Base-by-base conservation (phyloP, 2,329 filamentous ascomycete genomes). In the Beauveria bassiana region DNA sequence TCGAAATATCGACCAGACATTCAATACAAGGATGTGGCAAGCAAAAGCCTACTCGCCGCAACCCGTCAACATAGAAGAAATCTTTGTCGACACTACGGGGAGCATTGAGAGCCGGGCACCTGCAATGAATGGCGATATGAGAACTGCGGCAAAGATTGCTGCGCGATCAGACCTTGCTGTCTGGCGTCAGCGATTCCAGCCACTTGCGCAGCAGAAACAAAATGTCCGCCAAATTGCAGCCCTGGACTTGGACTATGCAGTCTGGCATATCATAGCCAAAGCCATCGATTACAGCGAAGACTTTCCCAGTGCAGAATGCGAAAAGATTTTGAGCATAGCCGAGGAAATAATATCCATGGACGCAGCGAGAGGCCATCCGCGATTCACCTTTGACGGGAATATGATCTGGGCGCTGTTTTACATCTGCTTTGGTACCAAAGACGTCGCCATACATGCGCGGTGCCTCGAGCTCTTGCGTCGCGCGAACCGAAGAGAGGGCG, bases 401-500 rank as follows among this genome's bases (percentile, higher is more conserved):
- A 4, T 53, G 5, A 22, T 53, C 5, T 53, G 51, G 34, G 20
- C 34, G 7, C 34, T 53, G 34, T 53, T 22, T 9, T 53, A 53
- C 20, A 42, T 53, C 10, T 53, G 51, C 34, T 53, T 40, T 12
- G 51, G 51, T 4, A 18, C 51, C 10, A 9, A 24, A 10, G 51
- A 53, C 22, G 9, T 26, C 3, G 51, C 49, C 2, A 62, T 64
- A 1, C 62, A 66, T n/a, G 22, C 43, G 1, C 55, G 59, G 12
- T 58, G 65, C 7, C 57, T 68, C 14, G 16, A 5, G 18, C 10
- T 68, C 5, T 26, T 68, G 6, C 64, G 62, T 1, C 61, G 62
- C 0, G 52, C 67, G 3, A 50, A 62, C 10, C 46, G 66, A 12
- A 53, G 67, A 12, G 67, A 68, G 26, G 66, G 67, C 0, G 60